phyloP scores from a whole-genome alignment of 768 basidiomycete genomes.

The Udeniomyces megalosporus region DNA sequence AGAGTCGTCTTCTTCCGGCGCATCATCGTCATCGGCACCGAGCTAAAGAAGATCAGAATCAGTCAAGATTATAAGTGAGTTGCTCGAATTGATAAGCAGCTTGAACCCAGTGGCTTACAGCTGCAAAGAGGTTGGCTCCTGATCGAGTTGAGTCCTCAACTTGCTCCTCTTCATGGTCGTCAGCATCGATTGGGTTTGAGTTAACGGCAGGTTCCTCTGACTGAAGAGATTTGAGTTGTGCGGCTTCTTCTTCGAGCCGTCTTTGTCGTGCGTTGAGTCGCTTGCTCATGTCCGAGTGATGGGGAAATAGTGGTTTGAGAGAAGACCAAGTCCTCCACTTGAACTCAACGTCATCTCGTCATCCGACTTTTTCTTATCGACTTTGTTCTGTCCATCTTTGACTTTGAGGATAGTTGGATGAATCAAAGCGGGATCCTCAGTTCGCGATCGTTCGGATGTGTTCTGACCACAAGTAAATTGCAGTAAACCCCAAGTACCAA shows the following conservation, averaged over 20 bases:
- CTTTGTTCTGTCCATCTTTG: too few relatives aligned
- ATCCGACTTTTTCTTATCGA: too few relatives aligned
- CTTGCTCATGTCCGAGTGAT: constrained; percentile 1
- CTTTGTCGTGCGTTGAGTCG: constrained; percentile 15
- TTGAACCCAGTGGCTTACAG: constrained; percentile 4
- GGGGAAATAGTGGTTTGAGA: neutral
- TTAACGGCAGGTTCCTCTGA: neutral
- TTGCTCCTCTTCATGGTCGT: neutral
- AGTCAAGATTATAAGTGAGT: neutral
- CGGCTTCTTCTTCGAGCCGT: constrained; percentile 5
- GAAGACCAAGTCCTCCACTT: too few relatives aligned
- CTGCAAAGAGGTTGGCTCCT: constrained; percentile 1
- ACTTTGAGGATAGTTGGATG: too few relatives aligned
- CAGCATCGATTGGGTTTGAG: neutral
- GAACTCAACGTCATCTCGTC: too few relatives aligned
- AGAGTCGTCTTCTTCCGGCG: constrained; percentile 18
- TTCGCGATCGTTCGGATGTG: too few relatives aligned
- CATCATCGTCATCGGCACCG: constrained; percentile 2
- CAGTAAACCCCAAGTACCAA: too few relatives aligned
- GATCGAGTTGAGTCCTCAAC: neutral
- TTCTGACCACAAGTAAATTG: too few relatives aligned
- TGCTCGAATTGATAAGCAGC: too few relatives aligned
- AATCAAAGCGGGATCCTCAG: too few relatives aligned
- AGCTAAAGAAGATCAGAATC: neutral
- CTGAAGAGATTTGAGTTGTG: neutral